These are phyloP conservation scores for Bjerkandera adusta DNA, from an alignment of 1,284 basidiomycete species.

Conservation along the genomic window DNA sequence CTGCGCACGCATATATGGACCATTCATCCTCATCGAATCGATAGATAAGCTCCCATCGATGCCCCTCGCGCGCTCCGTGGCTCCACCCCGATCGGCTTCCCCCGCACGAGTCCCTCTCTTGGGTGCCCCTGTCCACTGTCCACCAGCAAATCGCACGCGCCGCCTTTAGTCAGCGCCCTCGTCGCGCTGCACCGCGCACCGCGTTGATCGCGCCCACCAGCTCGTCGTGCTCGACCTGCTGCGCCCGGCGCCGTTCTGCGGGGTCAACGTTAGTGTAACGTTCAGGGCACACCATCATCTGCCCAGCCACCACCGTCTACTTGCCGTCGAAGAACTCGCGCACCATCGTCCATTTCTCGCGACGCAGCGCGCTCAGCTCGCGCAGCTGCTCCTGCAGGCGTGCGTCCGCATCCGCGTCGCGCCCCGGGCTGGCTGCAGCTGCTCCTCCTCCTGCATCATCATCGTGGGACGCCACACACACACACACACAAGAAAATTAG, in stretches of 20 bases:
- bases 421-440: neutral
- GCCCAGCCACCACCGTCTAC: too few species aligned
- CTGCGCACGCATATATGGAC: too few species aligned
- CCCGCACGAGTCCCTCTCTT: neutral
- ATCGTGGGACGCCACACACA: too few species aligned
- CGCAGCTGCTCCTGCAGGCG: neutral
- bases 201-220: neutral
- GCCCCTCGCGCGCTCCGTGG: neutral
- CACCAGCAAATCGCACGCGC: neutral
- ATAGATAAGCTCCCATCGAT: neutral
- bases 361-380: neutral
- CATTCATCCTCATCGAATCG: slow-evolving; percentile 8
- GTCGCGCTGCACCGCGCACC: neutral
- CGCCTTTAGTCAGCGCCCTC: neutral
- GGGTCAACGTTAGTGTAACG: too few species aligned
- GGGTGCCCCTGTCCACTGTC: neutral
- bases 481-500: too few species aligned
- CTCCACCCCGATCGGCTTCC: neutral
- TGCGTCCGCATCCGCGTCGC: too few species aligned
- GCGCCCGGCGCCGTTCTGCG: neutral
- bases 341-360: neutral
- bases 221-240: neutral
- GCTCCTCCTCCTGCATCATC: neutral
- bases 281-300: neutral
- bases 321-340: neutral